Percentiles rank a stretch among this genome's conserved stretches.
Conservation (phyloP, 2,329 filamentous ascomycete species). For the Waltergamsia citrina region DNA sequence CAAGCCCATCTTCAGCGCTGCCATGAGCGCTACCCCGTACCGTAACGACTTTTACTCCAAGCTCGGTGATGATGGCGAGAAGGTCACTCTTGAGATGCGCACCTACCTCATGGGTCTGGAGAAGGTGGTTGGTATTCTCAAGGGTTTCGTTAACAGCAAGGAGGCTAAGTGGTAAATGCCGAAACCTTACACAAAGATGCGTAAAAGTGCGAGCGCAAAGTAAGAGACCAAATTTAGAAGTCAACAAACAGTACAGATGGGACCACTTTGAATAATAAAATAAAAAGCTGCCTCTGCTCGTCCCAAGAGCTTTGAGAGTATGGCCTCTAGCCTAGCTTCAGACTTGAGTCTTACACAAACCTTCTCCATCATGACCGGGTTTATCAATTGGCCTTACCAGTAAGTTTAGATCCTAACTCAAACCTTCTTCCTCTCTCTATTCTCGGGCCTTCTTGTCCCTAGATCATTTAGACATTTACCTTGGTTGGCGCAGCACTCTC, state of each 20-base stretch:
- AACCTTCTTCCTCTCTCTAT: too few relatives aligned
- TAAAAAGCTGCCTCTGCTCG: too few relatives aligned
- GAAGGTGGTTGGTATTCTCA: slow-evolving; percentile 68
- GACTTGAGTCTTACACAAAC: too few relatives aligned
- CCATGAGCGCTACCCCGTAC: slow-evolving; percentile 90
- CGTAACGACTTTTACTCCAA: slow-evolving; percentile 88
- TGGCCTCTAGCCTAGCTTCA: too few relatives aligned
- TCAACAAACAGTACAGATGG: not conserved
- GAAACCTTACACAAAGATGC: not conserved
- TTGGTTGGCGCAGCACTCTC: too few relatives aligned
- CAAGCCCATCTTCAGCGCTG: slow-evolving; percentile 86
- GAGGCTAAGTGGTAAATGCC: slow-evolving; percentile 45
- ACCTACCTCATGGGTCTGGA: slow-evolving; percentile 71
- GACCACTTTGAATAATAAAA: not conserved
- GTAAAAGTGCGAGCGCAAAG: too few relatives aligned
- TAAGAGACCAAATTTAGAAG: not conserved
- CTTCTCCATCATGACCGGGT: too few relatives aligned
- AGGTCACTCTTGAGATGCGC: slow-evolving; percentile 55
- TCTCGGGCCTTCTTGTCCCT: too few relatives aligned
- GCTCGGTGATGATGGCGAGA: slow-evolving; percentile 57
- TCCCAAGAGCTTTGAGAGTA: too few relatives aligned
- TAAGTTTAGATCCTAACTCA: too few relatives aligned
- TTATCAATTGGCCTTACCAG: too few relatives aligned
- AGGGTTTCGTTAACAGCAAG: slow-evolving; percentile 44
- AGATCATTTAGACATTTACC: too few relatives aligned